Evolutionary conservation across 495 filamentous ascomycete species (phyloP), one percentile per base, ranked within the genome.

Genomic region (Hyaloscypha variabilis): DNA sequence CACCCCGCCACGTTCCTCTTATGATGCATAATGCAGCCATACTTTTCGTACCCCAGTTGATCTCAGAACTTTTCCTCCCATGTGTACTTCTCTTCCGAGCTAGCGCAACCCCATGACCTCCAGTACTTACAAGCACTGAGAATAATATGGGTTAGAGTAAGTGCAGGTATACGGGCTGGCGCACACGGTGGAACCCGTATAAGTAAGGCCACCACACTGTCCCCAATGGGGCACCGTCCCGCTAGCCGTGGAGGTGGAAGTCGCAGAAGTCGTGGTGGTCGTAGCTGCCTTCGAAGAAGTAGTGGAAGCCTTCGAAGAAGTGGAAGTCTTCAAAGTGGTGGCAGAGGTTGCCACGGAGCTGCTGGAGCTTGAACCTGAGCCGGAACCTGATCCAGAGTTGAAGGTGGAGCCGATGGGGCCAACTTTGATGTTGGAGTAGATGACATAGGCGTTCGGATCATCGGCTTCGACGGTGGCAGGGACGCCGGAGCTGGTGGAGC

Each of bases 361-460:
- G 39, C 39, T 46, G 4, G 39, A 46, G n/a, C n/a, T n/a, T n/a
- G n/a, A n/a, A n/a, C n/a, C n/a, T 6, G 31, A 36, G 76, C 2
- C 39, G 17, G 11, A 17, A 17, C 39, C 17, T 4, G 11, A 17
- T 10, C 31, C 34, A 42, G 31, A 29, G n/a, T 14, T 10, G 58
- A 49, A 85, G 62, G 84, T 87, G n/a, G 82, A 83, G 62, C 83
- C 84, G 67, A 91, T 83, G 53, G 86, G 82, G 19, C 89, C 89
- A 69, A 86, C 84, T 74, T 85, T 83, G 75, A 91, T 88, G 80
- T 90, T 90, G 61, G 82, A 87, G 77, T 82, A 91, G 62, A 76
- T 78, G 36, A 91, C 89, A 19, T 76, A 79, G 19, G 88, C 81
- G 70, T 83, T 78, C 58, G 85, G 78, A 58, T 74, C 73, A 50